phyloP scores from a whole-genome alignment of 106 monocot genomes.

The Allium cepa region DNA sequence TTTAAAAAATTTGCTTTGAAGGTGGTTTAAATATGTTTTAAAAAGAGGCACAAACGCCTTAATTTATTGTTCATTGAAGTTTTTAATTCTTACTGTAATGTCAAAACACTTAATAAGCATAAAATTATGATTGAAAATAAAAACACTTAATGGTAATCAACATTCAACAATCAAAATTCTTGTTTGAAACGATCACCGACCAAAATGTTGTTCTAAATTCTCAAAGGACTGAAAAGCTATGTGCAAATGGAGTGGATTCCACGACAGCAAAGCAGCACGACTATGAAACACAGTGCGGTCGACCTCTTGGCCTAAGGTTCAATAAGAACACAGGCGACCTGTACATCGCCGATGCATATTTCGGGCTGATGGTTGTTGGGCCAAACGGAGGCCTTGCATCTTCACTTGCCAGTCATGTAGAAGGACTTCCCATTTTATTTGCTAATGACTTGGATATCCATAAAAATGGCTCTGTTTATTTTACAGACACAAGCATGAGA shows the following conservation, averaged over 20 bases:
- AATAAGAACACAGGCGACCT: slow-evolving; percentile 50
- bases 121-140: background rate
- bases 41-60: no score
- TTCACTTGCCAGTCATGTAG: slow-evolving; percentile 36
- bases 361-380: slow-evolving; percentile 52
- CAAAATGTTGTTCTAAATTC: background rate
- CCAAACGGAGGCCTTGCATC: slow-evolving; percentile 56
- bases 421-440: slow-evolving; percentile 66
- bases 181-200: background rate
- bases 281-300: slow-evolving; percentile 60
- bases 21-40: no score
- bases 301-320: slow-evolving; percentile 81
- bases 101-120: background rate
- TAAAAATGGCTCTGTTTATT: slow-evolving; percentile 74
- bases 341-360: slow-evolving; percentile 86
- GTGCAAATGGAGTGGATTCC: slow-evolving; percentile 48
- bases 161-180: background rate
- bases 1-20: no score
- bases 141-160: background rate
- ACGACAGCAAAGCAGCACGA: slow-evolving; percentile 61
- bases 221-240: slow-evolving; percentile 45
- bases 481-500: slow-evolving; percentile 86
- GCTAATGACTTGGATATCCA: slow-evolving; percentile 92
- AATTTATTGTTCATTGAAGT: no score
- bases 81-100: no score